phyloP scores from a whole-genome alignment of 495 filamentous ascomycete genomes.

The Aspergillus ostianus region DNA sequence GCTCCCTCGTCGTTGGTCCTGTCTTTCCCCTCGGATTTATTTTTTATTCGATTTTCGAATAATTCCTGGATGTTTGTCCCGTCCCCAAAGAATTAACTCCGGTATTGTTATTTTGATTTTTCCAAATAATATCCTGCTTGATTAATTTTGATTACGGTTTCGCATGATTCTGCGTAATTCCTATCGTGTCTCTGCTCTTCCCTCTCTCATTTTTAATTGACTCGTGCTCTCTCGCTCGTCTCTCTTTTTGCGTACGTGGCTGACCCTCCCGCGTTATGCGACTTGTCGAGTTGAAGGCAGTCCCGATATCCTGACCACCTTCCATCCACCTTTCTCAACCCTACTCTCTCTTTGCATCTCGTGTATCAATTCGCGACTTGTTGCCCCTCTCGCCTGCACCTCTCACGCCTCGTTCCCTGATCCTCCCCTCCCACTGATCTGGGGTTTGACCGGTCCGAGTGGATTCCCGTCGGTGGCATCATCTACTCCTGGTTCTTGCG shows the following conservation, averaged over 20 bases:
- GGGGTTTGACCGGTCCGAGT: slow-evolving; percentile 19
- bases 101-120: not conserved
- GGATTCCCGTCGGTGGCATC: slow-evolving; percentile 12
- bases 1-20: slow-evolving; percentile 19
- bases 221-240: slow-evolving; percentile 10
- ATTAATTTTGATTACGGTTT: slow-evolving; percentile 1
- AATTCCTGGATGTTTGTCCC: not conserved
- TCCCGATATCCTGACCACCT: slow-evolving; percentile 23
- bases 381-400: slow-evolving; percentile 1
- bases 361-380: slow-evolving; percentile 13
- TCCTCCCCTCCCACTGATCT: slow-evolving; percentile 25
- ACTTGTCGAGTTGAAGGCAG: slow-evolving; percentile 16
- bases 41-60: slow-evolving; percentile 9
- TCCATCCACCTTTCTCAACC: slow-evolving; percentile 15
- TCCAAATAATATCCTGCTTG: no score
- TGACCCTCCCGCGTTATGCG: slow-evolving; percentile 30
- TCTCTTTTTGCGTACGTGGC: slow-evolving; percentile 28
- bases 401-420: slow-evolving; percentile 10
- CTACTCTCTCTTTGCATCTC: slow-evolving; percentile 18
- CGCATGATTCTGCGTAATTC: slow-evolving; percentile 1
- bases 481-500: slow-evolving; percentile 16
- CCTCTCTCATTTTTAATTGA: slow-evolving; percentile 9
- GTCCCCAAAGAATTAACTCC: not conserved
- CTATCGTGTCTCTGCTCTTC: slow-evolving; percentile 5
- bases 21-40: not conserved